Base-by-base conservation (phyloP, 2,329 filamentous ascomycete genomes). In the Ciborinia camelliae region DNA sequence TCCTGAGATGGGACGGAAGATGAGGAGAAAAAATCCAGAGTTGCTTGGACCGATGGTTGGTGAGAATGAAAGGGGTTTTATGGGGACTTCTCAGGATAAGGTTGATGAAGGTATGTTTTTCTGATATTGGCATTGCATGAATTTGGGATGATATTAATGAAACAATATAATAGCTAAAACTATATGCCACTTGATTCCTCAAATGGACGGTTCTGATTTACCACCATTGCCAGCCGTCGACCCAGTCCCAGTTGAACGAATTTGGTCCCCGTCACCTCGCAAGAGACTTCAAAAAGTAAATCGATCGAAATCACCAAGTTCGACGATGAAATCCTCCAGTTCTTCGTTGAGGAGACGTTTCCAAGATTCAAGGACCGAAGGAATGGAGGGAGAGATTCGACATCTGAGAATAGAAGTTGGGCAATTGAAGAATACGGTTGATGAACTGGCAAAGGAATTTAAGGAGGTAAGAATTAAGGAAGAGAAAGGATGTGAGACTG, bases 311-410 rank as follows among this genome's bases (percentile, higher is more conserved):
- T 58, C 55, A 5, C 41, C 55, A 3, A 58, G 4, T 58, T 26
- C 43, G 8, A 23, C 26, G 41, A 47, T 35, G 4, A n/a, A 58
- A 15, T 35, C 55, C 1, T 58, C 55, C 1, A 47, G 55, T 47
- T 58, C 55, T 26, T 58, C 55, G 7, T 5, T 58, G 41, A 28
- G 55, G 28, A 58, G n/a, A 15, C 3, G 47, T 23, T 58, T 58
- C 3, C 55, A 58, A 14, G 35, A 35, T 26, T 58, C 55, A n/a
- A 58, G 14, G n/a, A n/a, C 47, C 3, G 55, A 58, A 14, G 28
- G 28, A 4, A 47, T 58, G 41, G 55, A 58, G 15, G 55, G 54
- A 2, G 55, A 47, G 14, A 26, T 58, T 35, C 32, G 55, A 6
- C 41, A 47, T 47, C 47, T 58, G 28, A 58, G 20, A n/a, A 26